Conservation (phyloP, 1,139 yeast genomes). For the Blastobotrys persicus region DNA sequence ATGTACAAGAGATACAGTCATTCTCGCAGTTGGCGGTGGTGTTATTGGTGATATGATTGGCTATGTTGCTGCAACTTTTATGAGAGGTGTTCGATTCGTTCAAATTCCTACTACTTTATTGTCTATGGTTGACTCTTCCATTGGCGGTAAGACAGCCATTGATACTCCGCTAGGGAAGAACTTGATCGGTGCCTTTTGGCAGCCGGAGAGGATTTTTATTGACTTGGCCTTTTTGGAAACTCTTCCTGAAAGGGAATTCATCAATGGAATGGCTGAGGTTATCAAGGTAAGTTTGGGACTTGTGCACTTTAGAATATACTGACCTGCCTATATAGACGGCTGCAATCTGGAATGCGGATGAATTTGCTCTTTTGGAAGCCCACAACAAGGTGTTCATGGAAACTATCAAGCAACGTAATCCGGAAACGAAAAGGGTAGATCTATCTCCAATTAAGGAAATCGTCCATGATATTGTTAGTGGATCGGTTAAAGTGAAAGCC, state of each 20-base stretch:
- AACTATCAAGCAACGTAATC: slow-evolving; percentile 50
- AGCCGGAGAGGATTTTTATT: slow-evolving; percentile 83
- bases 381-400: slow-evolving; percentile 67
- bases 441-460: slow-evolving; percentile 68
- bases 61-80: slow-evolving; percentile 95
- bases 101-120: slow-evolving; percentile 93
- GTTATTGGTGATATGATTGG: slow-evolving; percentile 99
- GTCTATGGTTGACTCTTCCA: slow-evolving; percentile 97
- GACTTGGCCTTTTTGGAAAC: slow-evolving; percentile 87
- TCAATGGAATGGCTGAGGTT: slow-evolving; percentile 98
- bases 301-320: not conserved
- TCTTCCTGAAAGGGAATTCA: slow-evolving; percentile 87
- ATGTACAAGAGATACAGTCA: slow-evolving; percentile 94
- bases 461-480: slow-evolving; percentile 74
- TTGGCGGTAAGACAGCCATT: slow-evolving; percentile 98
- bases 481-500: slow-evolving; percentile 87
- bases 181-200: slow-evolving; percentile 97
- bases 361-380: slow-evolving; percentile 78
- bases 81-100: slow-evolving; percentile 95
- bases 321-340: slow-evolving; percentile 55
- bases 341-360: slow-evolving; percentile 92
- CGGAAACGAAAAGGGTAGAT: slow-evolving; percentile 46
- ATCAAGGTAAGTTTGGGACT: slow-evolving; percentile 49
- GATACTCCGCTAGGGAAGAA: slow-evolving; percentile 98
- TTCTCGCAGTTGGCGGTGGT: slow-evolving; percentile 97